Percentiles rank a stretch among this genome's conserved stretches.
phyloP scores from a whole-genome alignment of 2,329 filamentous ascomycete species.

The Fusarium torulosum region DNA sequence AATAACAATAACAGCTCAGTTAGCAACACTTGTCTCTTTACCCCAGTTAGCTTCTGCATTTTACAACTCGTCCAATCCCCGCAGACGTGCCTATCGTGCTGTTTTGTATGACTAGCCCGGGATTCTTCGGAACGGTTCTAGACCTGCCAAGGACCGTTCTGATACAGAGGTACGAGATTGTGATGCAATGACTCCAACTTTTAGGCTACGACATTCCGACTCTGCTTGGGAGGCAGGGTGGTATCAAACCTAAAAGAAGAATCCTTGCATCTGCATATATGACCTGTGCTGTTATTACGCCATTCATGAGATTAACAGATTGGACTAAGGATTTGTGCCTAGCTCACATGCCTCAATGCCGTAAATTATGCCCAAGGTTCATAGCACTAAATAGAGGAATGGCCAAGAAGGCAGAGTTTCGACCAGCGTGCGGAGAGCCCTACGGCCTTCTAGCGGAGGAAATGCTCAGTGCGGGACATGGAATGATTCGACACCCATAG shows the following conservation, averaged over 20 bases:
- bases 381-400: neutral
- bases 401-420: neutral
- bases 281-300: neutral
- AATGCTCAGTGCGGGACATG: conserved; percentile 10
- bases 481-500: no score
- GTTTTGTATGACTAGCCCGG: neutral
- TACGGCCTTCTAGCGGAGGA: neutral
- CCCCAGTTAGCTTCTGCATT: neutral
- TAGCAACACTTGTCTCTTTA: neutral
- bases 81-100: neutral
- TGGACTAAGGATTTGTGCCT: neutral
- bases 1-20: neutral
- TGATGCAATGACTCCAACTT: conserved; percentile 20
- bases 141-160: conserved; percentile 8
- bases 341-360: neutral
- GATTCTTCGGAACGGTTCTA: conserved; percentile 19
- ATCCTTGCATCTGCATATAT: neutral
- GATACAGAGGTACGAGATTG: neutral
- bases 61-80: conserved; percentile 10
- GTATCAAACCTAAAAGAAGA: neutral
- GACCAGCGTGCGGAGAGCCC: conserved; percentile 6
- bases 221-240: neutral
- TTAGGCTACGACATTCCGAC: neutral
- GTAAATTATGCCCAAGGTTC: neutral
- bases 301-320: neutral